Conservation (phyloP, 2,329 filamentous ascomycete genomes). For the Aureobasidium sp. region DNA sequence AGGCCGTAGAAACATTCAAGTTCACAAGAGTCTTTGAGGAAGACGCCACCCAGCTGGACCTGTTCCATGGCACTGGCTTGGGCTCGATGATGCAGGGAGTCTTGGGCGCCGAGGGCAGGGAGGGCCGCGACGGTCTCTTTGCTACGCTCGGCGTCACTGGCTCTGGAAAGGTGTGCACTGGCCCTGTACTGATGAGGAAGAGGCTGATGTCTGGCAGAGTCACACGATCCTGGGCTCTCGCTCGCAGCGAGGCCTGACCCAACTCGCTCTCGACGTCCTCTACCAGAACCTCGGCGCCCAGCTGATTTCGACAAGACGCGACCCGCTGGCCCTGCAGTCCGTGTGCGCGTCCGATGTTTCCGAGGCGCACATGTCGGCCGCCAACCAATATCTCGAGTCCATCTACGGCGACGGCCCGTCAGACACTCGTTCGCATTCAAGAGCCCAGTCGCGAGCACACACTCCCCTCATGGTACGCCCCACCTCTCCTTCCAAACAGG, state of each 20-base stretch:
- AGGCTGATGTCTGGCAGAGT: slow-evolving; percentile 51
- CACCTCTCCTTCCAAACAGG: slow-evolving; percentile 23
- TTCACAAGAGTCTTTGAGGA: slow-evolving; percentile 95
- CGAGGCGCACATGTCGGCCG: slow-evolving; percentile 69
- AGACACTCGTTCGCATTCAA: slow-evolving; percentile 43
- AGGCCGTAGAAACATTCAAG: slow-evolving; percentile 86
- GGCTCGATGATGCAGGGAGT: slow-evolving; percentile 73
- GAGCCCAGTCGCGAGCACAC: slow-evolving; percentile 35
- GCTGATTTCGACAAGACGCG: slow-evolving; percentile 54
- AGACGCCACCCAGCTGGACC: slow-evolving; percentile 70
- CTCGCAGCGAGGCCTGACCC: slow-evolving; percentile 79
- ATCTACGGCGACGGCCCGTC: slow-evolving; percentile 60
- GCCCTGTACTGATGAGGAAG: background rate
- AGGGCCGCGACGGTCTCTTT: slow-evolving; percentile 80
- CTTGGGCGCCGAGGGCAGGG: slow-evolving; percentile 61
- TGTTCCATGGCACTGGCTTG: slow-evolving; percentile 76
- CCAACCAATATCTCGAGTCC: slow-evolving; percentile 69
- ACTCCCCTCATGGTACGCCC: slow-evolving; percentile 35
- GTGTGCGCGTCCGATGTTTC: slow-evolving; percentile 70
- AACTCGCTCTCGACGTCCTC: slow-evolving; percentile 82
- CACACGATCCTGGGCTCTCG: slow-evolving; percentile 92
- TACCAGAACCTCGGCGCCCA: slow-evolving; percentile 73
- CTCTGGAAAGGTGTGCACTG: slow-evolving; percentile 71
- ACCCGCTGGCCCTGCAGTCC: slow-evolving; percentile 61
- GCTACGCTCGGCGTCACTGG: slow-evolving; percentile 92